Percentiles rank a stretch among this genome's conserved stretches.
These are phyloP conservation scores for Plenodomus lindquistii DNA, from an alignment of 2,329 filamentous ascomycete species.

Conservation along the genomic window DNA sequence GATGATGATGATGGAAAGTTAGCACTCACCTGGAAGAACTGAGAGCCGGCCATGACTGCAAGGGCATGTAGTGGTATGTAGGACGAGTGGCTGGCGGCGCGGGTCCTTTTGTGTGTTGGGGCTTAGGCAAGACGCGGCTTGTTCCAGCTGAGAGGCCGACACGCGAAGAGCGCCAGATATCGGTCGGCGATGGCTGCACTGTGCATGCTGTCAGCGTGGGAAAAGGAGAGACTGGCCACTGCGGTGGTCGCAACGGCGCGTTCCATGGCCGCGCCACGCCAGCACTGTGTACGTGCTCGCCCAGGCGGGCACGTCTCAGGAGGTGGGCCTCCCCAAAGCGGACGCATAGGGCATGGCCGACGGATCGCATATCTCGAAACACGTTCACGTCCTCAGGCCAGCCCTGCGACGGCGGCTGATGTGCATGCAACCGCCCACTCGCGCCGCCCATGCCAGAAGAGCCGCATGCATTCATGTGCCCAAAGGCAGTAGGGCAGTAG, in stretches of 20 bases:
- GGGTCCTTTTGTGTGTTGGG: constrained; percentile 6
- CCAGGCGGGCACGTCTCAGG: constrained; percentile 28
- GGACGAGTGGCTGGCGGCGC: constrained; percentile 4
- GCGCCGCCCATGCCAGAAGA: not conserved
- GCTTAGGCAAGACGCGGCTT: not conserved
- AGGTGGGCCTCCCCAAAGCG: constrained; percentile 26
- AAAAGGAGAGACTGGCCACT: not conserved
- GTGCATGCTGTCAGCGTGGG: not conserved
- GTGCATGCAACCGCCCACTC: not conserved
- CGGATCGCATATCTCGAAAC: constrained; percentile 8
- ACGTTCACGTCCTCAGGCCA: constrained; percentile 6
- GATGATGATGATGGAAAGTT: not conserved
- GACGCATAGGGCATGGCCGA: constrained; percentile 6
- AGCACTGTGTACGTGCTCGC: too few species aligned
- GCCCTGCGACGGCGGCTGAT: constrained; percentile 1
- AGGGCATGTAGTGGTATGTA: constrained; percentile 7
- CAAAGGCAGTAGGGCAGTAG: too few species aligned
- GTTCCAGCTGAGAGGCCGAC: not conserved
- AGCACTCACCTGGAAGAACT: constrained; percentile 40
- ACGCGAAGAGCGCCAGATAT: not conserved
- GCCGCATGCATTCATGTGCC: too few species aligned
- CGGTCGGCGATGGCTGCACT: too few species aligned
- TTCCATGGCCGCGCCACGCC: not conserved
- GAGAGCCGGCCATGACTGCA: constrained; percentile 38
- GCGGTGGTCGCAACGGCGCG: not conserved